Conservation (phyloP, 2,329 filamentous ascomycete species). For the Seiridium unicorne region DNA sequence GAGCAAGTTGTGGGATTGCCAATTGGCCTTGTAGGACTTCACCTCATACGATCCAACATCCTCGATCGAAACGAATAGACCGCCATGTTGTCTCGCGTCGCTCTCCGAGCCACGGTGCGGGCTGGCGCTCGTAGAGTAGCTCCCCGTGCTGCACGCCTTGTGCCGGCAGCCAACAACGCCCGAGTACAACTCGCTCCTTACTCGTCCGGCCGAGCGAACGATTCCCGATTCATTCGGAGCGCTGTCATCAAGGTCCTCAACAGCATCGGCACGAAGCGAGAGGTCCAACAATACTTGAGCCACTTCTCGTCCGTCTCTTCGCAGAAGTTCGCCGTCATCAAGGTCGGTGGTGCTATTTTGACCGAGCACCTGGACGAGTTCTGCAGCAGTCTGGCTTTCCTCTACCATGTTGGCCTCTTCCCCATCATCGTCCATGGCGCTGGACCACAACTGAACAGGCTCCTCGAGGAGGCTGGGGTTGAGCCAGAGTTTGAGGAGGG, state of each 20-base stretch:
- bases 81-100: constrained; percentile 21
- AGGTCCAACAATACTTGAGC: constrained; percentile 95
- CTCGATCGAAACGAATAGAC: neutral
- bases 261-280: constrained; percentile 93
- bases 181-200: constrained; percentile 24
- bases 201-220: constrained; percentile 27
- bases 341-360: constrained; percentile 94
- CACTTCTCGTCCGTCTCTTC: constrained; percentile 96
- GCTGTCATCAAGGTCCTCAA: constrained; percentile 89
- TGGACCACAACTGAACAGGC: constrained; percentile 90
- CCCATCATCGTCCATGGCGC: constrained; percentile 95
- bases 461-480: constrained; percentile 85
- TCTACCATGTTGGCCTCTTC: constrained; percentile 92
- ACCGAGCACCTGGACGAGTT: constrained; percentile 92
- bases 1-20: neutral
- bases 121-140: constrained; percentile 27
- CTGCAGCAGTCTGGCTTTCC: constrained; percentile 83
- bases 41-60: too few relatives aligned
- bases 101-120: constrained; percentile 24
- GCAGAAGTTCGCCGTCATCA: constrained; percentile 97
- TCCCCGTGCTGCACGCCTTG: constrained; percentile 18
- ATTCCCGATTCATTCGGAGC: constrained; percentile 64
- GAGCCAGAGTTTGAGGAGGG: constrained; percentile 96
- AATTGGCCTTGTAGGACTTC: neutral
- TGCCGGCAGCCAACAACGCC: constrained; percentile 13